Evolutionary conservation across 1,284 basidiomycete genomes (phyloP), one percentile per base, ranked within the genome.

Genomic region (Cryptococcus sp.): DNA sequence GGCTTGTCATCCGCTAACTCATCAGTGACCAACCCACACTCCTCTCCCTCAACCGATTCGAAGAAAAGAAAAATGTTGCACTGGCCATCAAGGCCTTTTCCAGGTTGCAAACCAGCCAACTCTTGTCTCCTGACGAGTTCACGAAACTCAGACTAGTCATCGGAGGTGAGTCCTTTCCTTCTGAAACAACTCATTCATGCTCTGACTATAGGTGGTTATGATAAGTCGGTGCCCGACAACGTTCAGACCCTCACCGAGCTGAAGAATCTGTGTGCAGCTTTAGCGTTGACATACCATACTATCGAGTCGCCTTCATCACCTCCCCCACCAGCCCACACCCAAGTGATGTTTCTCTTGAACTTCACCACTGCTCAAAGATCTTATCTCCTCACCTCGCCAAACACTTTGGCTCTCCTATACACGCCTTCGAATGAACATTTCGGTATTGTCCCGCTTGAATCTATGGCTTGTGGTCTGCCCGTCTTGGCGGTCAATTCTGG

Each of bases 401-500:
- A 80, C 1, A 89, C 88, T 0, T 75, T 82, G 10, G 86, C 82
- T 0, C 78, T 98, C 0, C 80, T 98, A 3, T 98, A 98, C 73
- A 98, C 96, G 0, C 94, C 96, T 0, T 79, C 83, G 1, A 93
- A 96, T 72, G 94, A 98, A 69, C 94, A 98, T 73, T 96, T 98
- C 69, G 94, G 94, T 1, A 98, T 98, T 62, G 93, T 88, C 0
- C 94, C 94, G 0, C 82, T 98, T 4, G 96, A 98, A 72, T 93
- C 85, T 0, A 97, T 98, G 91, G 82, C 85, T 2, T 92, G 87
- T 56, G 89, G 91, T 1, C 71, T 98, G 0, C 91, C 92, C 0
- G 88, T 98, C 0, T 74, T 98, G 5, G 92, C 92, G 0, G 89
- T 87, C 61, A 79, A 92, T 70, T 87, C 82, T 47, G 94, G 96